These are phyloP conservation scores for Astrothelium macrocarpum DNA, from an alignment of 495 filamentous ascomycete species.

Conservation along the genomic window DNA sequence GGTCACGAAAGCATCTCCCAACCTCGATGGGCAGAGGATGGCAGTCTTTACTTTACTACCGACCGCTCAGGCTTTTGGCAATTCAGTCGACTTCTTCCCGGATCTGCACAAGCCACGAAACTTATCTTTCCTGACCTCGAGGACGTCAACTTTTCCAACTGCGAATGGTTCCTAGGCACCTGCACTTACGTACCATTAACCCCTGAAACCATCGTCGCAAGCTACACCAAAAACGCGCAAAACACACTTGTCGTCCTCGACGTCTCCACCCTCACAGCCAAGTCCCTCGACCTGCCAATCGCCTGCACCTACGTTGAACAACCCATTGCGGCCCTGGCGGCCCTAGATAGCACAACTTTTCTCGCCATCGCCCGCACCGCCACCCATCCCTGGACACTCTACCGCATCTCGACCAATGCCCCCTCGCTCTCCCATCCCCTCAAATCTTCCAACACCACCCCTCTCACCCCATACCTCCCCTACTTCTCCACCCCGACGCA, in stretches of 20 bases:
- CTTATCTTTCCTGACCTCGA: conserved; percentile 31
- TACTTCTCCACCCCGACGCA: conserved; percentile 3
- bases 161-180: conserved; percentile 35
- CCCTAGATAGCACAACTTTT: conserved; percentile 12
- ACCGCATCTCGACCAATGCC: conserved; percentile 7
- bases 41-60: conserved; percentile 36
- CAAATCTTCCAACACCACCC: conserved; percentile 8
- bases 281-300: conserved; percentile 17
- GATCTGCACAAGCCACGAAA: conserved; percentile 7
- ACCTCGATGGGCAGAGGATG: conserved; percentile 38
- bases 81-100: conserved; percentile 27
- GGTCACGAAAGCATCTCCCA: conserved; percentile 32
- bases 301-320: conserved; percentile 7
- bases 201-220: conserved; percentile 32
- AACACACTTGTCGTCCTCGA: conserved; percentile 27
- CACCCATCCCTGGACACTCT: neutral
- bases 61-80: conserved; percentile 39
- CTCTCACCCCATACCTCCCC: neutral
- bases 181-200: conserved; percentile 34
- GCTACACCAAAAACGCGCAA: conserved; percentile 20
- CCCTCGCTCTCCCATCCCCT: neutral
- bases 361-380: conserved; percentile 22
- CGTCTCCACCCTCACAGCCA: conserved; percentile 13
- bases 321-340: conserved; percentile 19
- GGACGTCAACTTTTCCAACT: conserved; percentile 34